Percentiles rank a stretch among this genome's conserved stretches.
These are phyloP conservation scores for Plantago elongata DNA, from an alignment of 257 asterid species.

Conservation along the genomic window DNA sequence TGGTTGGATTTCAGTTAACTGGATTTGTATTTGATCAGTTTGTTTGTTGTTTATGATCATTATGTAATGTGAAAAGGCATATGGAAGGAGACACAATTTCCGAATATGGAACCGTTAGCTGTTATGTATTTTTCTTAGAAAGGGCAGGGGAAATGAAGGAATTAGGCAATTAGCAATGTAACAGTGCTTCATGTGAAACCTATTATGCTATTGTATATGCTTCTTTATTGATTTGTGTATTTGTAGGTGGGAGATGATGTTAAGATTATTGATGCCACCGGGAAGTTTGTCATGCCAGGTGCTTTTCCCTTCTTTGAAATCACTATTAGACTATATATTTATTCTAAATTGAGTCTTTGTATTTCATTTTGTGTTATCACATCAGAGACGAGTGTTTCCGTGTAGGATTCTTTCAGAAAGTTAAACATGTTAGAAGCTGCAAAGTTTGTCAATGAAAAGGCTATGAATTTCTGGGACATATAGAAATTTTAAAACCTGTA, in stretches of 20 bases:
- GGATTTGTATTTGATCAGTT: neutral
- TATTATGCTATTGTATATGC: neutral
- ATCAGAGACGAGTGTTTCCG: neutral
- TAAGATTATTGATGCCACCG: conserved; percentile 76
- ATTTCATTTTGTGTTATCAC: neutral
- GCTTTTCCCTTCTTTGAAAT: conserved; percentile 12
- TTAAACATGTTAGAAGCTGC: neutral
- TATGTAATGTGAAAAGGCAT: too few relatives aligned
- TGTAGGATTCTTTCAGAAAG: conserved; percentile 2
- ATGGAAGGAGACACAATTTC: too few relatives aligned
- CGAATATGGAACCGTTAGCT: neutral
- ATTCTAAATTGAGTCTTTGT: neutral
- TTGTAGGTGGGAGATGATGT: conserved; percentile 78
- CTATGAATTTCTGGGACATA: neutral
- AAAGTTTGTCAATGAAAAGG: neutral
- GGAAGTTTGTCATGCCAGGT: conserved; percentile 99
- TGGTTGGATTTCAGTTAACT: neutral
- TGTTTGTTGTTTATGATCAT: too few relatives aligned
- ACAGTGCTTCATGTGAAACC: neutral
- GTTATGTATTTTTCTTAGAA: too few relatives aligned
- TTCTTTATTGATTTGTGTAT: conserved; percentile 22
- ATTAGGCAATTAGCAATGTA: too few relatives aligned
- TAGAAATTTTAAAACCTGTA: neutral
- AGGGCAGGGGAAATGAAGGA: too few relatives aligned
- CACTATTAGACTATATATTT: too few relatives aligned